A percentile compares a stretch with the other conserved stretches of the same genome.
phyloP scores from a whole-genome alignment of 192 early-diverging fungal species.

The Coemansia sp. region DNA sequence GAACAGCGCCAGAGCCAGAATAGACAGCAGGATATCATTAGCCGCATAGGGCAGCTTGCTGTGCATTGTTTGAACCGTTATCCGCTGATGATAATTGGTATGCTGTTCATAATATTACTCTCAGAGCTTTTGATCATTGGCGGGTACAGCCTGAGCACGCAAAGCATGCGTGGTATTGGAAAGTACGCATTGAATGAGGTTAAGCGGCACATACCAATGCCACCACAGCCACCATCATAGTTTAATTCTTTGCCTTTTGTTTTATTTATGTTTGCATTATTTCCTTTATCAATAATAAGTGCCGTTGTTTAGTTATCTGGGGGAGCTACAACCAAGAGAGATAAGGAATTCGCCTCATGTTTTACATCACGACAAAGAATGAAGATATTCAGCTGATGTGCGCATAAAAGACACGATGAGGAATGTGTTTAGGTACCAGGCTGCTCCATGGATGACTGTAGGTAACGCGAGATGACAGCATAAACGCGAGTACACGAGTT shows the following conservation, averaged over 20 bases:
- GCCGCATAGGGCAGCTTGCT: slow-evolving; percentile 28
- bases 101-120: slow-evolving; percentile 36
- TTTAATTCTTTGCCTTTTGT: not conserved
- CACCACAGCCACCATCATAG: slow-evolving; percentile 27
- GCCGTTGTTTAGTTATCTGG: slow-evolving; percentile 3
- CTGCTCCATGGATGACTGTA: slow-evolving; percentile 32
- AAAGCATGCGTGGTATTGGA: slow-evolving; percentile 23
- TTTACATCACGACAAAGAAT: no score
- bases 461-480: slow-evolving; percentile 48
- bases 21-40: slow-evolving; percentile 23
- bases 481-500: slow-evolving; percentile 43
- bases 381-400: not conserved
- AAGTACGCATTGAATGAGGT: slow-evolving; percentile 21
- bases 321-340: no score
- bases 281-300: not conserved
- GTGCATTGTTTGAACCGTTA: slow-evolving; percentile 36
- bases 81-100: slow-evolving; percentile 45
- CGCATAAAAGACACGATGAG: not conserved
- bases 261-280: slow-evolving; percentile 9
- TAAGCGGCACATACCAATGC: slow-evolving; percentile 19
- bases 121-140: slow-evolving; percentile 44
- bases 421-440: not conserved
- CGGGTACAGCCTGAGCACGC: slow-evolving; percentile 22
- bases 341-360: no score
- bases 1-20: not conserved